Evolutionary conservation across 208 protist species (phyloP).

Genomic region (Trypanosoma theileri): DNA sequence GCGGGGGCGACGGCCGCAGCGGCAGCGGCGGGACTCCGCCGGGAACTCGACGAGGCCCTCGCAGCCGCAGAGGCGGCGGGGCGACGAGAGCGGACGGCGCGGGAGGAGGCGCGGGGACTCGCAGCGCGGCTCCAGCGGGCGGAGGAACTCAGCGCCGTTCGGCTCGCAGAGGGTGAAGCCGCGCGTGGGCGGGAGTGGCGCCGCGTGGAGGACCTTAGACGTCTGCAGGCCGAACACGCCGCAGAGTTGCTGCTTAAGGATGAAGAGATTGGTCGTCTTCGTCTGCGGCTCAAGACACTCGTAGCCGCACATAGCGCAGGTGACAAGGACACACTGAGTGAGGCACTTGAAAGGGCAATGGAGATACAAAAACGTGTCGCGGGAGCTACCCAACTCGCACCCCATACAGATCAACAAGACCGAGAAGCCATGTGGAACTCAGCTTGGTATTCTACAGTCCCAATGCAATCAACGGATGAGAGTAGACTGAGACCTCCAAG

Average conservation of each 20-base stretch:
- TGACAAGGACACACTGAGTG: not conserved
- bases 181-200: constrained; percentile 65
- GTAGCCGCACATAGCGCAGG: not conserved
- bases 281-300: constrained; percentile 55
- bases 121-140: constrained; percentile 58
- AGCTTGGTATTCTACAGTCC: too few relatives aligned
- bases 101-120: constrained; percentile 48
- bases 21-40: constrained; percentile 12
- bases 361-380: too few relatives aligned
- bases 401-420: too few relatives aligned
- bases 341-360: too few relatives aligned
- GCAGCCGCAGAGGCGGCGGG: constrained; percentile 16
- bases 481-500: too few relatives aligned
- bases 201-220: constrained; percentile 64
- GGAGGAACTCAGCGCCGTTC: constrained; percentile 75
- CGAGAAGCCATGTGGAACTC: too few relatives aligned
- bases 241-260: constrained; percentile 80
- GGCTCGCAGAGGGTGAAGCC: constrained; percentile 70
- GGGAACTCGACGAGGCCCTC: constrained; percentile 43
- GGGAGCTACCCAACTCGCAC: too few relatives aligned
- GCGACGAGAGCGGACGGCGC: constrained; percentile 17
- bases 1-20: constrained; percentile 36
- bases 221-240: constrained; percentile 70
- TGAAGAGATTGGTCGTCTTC: constrained; percentile 69
- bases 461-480: too few relatives aligned